Percentiles rank a stretch among this genome's conserved stretches.
Conservation (phyloP, 176 grass and related monocot species). For the Bolboschoenus planiculmis region DNA sequence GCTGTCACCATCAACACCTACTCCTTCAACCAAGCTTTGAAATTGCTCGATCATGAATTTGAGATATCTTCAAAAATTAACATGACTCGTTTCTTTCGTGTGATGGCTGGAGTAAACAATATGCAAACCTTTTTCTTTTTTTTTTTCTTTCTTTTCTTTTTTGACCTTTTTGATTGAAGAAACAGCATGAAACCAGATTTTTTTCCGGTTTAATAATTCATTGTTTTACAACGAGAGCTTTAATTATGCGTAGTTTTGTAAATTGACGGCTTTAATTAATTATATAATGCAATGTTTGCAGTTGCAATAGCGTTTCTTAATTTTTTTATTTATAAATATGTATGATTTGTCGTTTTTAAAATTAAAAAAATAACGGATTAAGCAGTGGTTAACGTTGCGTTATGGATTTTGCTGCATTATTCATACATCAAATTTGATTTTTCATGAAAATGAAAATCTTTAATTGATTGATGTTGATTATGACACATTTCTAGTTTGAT, state of each 20-base stretch:
- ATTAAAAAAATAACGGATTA: no score
- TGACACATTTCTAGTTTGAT: no score
- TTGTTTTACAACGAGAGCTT: background rate
- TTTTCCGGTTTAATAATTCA: background rate
- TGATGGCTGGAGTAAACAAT: background rate
- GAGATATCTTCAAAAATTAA: background rate
- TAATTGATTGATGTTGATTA: no score
- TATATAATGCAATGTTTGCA: no score
- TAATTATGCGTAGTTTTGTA: background rate
- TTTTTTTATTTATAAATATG: no score
- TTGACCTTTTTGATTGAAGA: background rate
- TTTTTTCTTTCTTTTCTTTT: background rate
- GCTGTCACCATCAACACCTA: conserved; percentile 7
- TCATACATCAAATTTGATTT: no score
- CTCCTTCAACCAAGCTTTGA: background rate
- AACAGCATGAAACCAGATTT: background rate
- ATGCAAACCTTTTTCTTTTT: background rate
- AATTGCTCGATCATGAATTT: background rate
- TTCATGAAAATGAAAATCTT: no score
- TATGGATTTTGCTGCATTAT: no score
- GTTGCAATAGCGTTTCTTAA: no score
- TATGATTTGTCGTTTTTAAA: no score
- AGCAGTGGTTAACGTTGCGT: no score
- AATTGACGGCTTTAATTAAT: background rate
- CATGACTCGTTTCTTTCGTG: background rate